Conservation (phyloP, 73 alveolate species). For the Durusdinium trenchii region DNA sequence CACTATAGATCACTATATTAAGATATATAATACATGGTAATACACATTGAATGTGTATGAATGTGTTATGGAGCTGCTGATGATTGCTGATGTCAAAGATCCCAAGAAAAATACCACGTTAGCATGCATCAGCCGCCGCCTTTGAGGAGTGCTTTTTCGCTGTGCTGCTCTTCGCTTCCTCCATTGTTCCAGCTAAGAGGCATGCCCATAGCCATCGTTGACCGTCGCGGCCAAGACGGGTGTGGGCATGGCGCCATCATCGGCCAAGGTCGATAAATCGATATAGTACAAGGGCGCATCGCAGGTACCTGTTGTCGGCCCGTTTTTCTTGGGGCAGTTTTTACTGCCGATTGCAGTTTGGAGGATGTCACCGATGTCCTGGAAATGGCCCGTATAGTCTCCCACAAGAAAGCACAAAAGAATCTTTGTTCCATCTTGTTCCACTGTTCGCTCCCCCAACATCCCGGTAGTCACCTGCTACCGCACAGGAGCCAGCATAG, state of each 20-base stretch:
- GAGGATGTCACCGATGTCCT: background rate
- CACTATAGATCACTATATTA: too few relatives aligned
- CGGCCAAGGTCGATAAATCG: conserved; percentile 33
- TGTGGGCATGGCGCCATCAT: conserved; percentile 67
- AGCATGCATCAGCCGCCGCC: too few relatives aligned
- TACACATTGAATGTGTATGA: too few relatives aligned
- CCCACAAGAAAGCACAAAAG: background rate
- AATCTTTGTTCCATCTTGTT: background rate
- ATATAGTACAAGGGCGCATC: conserved; percentile 91
- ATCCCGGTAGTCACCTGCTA: background rate
- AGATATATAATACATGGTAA: too few relatives aligned
- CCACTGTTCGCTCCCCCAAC: too few relatives aligned
- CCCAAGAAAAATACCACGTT: too few relatives aligned
- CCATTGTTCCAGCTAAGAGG: background rate
- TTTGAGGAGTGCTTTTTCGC: too few relatives aligned
- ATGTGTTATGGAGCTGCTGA: too few relatives aligned
- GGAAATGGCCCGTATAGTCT: background rate
- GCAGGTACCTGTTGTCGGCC: conserved; percentile 16
- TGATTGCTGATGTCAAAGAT: too few relatives aligned
- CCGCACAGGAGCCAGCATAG: conserved; percentile 63
- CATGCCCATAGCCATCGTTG: conserved; percentile 78
- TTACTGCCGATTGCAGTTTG: background rate
- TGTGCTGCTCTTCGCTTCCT: too few relatives aligned
- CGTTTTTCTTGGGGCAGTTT: background rate
- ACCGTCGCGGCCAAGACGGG: conserved; percentile 67